These are phyloP conservation scores for Abrus pulchellus DNA, from an alignment of 306 rosid genomes.

Conservation along the genomic window DNA sequence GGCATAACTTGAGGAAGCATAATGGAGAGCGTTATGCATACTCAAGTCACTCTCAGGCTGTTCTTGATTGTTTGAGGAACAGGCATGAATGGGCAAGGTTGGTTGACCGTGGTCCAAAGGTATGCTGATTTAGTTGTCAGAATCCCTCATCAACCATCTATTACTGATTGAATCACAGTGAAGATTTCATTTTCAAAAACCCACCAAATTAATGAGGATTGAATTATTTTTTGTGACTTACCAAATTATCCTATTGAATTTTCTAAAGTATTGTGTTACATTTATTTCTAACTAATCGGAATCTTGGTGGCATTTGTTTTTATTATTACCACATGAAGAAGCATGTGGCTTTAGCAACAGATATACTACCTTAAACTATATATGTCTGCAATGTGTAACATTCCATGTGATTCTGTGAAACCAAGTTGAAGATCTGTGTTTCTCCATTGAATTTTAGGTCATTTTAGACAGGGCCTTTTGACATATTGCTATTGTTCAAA, in stretches of 20 bases:
- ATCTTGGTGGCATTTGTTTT: constrained; percentile 22
- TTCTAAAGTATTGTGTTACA: constrained; percentile 7
- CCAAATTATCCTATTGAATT: constrained; percentile 23
- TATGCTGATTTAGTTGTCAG: constrained; percentile 47
- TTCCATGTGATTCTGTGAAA: background rate
- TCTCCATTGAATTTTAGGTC: background rate
- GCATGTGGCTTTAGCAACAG: constrained; percentile 23
- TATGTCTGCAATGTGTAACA: constrained; percentile 21
- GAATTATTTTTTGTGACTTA: constrained; percentile 5
- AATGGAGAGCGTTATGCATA: constrained; percentile 99
- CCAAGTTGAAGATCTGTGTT: background rate
- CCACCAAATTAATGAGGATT: constrained; percentile 21
- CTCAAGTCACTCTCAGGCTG: constrained; percentile 97
- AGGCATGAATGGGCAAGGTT: constrained; percentile 96
- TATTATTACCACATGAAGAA: constrained; percentile 23
- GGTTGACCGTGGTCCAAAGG: constrained; percentile 99
- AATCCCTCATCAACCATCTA: constrained; percentile 23
- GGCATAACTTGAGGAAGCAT: constrained; percentile 97
- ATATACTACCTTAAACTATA: background rate
- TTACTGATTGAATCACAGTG: constrained; percentile 32
- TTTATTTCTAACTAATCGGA: constrained; percentile 19
- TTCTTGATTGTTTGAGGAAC: constrained; percentile 95
- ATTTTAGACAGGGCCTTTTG: background rate
- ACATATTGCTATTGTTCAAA: background rate
- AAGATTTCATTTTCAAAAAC: constrained; percentile 32